Percentiles rank a stretch among this genome's conserved stretches.
These are phyloP conservation scores for Fraxinus latifolia DNA, from an alignment of 305 asterid species.

Conservation along the genomic window DNA sequence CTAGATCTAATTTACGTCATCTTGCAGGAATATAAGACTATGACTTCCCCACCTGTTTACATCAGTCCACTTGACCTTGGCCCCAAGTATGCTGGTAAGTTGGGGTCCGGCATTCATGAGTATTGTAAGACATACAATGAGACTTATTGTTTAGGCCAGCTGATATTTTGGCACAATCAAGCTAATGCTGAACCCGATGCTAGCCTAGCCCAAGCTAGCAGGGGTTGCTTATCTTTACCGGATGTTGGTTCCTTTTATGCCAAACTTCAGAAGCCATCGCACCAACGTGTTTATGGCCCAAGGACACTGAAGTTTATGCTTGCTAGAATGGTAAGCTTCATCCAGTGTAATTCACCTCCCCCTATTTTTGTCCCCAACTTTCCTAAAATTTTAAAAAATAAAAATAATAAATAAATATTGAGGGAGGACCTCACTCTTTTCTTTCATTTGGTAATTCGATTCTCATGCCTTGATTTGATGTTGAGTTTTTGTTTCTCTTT, in stretches of 20 bases:
- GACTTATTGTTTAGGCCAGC: conserved; percentile 90
- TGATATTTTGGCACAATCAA: conserved; percentile 87
- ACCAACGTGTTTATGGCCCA: conserved; percentile 88
- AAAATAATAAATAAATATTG: background rate
- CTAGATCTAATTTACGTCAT: conserved; percentile 9
- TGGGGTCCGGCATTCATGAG: conserved; percentile 82
- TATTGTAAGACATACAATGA: conserved; percentile 86
- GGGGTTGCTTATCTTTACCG: conserved; percentile 94
- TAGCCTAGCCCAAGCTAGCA: conserved; percentile 64
- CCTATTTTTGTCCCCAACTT: background rate
- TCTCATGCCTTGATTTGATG: background rate
- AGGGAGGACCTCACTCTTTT: background rate
- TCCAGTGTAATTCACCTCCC: background rate
- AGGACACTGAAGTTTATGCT: conserved; percentile 84
- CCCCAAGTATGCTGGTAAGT: conserved; percentile 75
- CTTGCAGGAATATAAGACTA: conserved; percentile 72
- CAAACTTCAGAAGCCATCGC: conserved; percentile 85
- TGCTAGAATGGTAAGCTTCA: conserved; percentile 69
- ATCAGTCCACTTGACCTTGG: conserved; percentile 95
- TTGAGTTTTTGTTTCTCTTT: background rate
- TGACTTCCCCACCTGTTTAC: conserved; percentile 86
- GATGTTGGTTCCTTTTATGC: conserved; percentile 91
- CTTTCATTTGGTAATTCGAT: background rate
- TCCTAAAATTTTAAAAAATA: background rate
- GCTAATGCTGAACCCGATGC: conserved; percentile 72